Evolutionary conservation across 352 stramenopile species (phyloP).

Genomic region (Phytophthora lateralis): DNA sequence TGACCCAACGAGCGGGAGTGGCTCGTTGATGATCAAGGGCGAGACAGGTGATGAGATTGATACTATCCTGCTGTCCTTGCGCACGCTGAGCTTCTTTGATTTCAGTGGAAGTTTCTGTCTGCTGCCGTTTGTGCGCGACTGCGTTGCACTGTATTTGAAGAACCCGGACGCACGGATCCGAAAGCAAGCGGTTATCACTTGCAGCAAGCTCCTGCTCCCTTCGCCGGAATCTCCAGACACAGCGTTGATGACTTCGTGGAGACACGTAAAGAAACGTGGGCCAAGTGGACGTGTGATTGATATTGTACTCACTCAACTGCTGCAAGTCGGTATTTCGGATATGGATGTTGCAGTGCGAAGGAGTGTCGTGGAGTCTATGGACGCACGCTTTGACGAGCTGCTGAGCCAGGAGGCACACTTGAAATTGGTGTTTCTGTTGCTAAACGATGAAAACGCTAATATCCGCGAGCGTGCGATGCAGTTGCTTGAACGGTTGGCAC

Average conservation of each 20-base stretch:
- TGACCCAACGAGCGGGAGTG: constrained; percentile 23
- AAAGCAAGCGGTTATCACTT: constrained; percentile 89
- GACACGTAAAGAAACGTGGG: constrained; percentile 75
- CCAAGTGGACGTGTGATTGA: constrained; percentile 92
- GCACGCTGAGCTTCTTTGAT: constrained; percentile 94
- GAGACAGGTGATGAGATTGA: constrained; percentile 81
- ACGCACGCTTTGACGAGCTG: constrained; percentile 93
- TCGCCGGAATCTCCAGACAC: constrained; percentile 30
- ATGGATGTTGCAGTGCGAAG: constrained; percentile 89
- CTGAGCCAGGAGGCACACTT: constrained; percentile 94
- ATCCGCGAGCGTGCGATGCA: constrained; percentile 93
- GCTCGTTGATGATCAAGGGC: constrained; percentile 66
- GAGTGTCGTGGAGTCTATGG: constrained; percentile 94
- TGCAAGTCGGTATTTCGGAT: constrained; percentile 94
- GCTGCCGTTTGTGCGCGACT: constrained; percentile 95
- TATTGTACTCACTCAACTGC: constrained; percentile 91
- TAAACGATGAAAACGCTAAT: constrained; percentile 92
- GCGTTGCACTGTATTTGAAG: constrained; percentile 92
- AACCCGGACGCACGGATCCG: constrained; percentile 91
- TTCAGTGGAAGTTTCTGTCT: constrained; percentile 93
- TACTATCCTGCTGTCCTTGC: constrained; percentile 90
- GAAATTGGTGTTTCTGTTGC: constrained; percentile 92
- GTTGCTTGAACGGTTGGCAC: constrained; percentile 93
- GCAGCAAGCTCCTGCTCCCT: constrained; percentile 76
- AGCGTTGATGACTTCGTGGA: constrained; percentile 46